These are phyloP conservation scores for Diutina rugosa DNA, from an alignment of 1,139 yeast genomes.

Conservation along the genomic window DNA sequence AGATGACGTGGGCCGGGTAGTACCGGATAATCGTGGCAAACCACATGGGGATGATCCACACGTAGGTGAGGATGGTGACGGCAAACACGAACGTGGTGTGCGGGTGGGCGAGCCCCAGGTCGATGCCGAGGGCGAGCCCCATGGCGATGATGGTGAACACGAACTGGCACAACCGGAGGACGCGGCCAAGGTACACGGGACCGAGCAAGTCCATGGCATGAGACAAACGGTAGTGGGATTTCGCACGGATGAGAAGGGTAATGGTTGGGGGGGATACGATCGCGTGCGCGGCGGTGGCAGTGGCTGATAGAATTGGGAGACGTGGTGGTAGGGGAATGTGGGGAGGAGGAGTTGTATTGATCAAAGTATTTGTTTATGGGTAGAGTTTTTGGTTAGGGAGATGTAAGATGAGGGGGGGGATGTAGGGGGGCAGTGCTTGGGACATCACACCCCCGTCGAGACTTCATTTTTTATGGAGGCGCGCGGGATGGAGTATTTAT, in stretches of 20 bases:
- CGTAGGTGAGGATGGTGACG: neutral
- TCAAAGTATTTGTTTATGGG: too few relatives aligned
- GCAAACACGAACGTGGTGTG: neutral
- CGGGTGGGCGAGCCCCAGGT: neutral
- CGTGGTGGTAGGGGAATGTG: neutral
- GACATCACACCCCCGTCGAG: too few relatives aligned
- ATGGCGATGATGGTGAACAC: neutral
- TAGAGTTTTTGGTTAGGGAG: too few relatives aligned
- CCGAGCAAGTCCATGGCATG: neutral
- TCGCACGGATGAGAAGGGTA: neutral
- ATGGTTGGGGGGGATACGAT: neutral
- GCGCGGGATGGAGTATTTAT: neutral
- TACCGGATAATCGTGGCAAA: neutral
- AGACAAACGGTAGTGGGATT: neutral
- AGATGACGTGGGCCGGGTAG: neutral
- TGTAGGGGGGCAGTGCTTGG: too few relatives aligned
- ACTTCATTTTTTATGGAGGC: neutral
- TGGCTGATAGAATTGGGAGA: neutral
- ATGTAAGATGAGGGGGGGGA: too few relatives aligned
- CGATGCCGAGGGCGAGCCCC: neutral
- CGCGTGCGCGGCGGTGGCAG: neutral
- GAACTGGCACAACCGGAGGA: neutral
- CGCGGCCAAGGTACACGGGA: neutral
- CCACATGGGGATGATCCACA: neutral
- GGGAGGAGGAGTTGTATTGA: neutral